Base-by-base conservation (phyloP, 495 filamentous ascomycete species). In the Trichoderma virens region DNA sequence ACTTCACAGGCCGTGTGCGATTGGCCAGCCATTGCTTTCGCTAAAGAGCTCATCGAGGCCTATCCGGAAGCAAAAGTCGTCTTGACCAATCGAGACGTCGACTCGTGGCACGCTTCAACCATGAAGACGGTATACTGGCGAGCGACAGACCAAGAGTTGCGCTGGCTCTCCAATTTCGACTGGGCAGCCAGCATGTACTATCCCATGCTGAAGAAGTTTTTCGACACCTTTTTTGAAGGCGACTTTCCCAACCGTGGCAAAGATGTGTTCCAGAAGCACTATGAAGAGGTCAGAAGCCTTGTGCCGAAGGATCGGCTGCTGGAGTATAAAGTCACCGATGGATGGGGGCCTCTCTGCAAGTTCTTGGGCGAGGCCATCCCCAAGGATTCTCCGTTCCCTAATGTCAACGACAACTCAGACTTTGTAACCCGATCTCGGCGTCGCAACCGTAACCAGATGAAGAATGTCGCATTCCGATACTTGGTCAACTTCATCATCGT, bases 271-370 rank as follows among this genome's bases (percentile, higher is more conserved):
- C 54, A 47, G 0, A 67, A 67, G 14, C 72, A 77, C 63, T 70
- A 75, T 35, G 66, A 69, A 2, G 59, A 59, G 20, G 70, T 77
- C 14, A 62, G 70, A 13, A 43, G 62, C 13, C 65, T 71, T 5
- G 69, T 70, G 14, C 61, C 66, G 27, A 65, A 45, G 2, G 68
- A 70, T 1, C 63, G 64, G 32, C 68, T 89, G 56, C 79, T 89
- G 47, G 86, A 89, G 67, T 89, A 85, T 75, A 79, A 80, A 68
- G 82, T 89, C 66, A 79, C 80, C 59, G 80, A 87, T 54, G 88
- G 88, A 62, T 89, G 87, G 87, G 83, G 70, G 30, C 86, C 86
- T 11, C 77, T 90, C 20, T 88, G 86, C 75, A 77, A 85, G 63
- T 89, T 89, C 74, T 78, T 89, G 0, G 86, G 82, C 41, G 79